Conservation (phyloP, 1,139 yeast species). For the Debaryomycetaceae sp. region DNA sequence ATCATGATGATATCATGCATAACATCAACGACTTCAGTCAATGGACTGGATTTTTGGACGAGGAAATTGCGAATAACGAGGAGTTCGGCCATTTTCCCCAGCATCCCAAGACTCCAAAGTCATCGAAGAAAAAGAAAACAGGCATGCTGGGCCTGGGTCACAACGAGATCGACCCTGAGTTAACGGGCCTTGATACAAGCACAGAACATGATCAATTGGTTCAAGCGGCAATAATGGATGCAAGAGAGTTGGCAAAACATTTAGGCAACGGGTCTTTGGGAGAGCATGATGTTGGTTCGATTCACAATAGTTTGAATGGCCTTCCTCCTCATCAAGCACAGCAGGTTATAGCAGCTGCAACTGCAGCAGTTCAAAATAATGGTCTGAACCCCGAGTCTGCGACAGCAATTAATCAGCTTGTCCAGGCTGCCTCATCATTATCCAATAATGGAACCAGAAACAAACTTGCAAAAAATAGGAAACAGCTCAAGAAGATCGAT, state of each 20-base stretch:
- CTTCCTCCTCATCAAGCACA: constrained; percentile 27
- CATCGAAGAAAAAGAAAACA: constrained; percentile 13
- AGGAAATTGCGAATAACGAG: constrained; percentile 20
- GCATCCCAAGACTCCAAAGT: constrained; percentile 3
- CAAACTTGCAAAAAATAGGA: constrained; percentile 4
- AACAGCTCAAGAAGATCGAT: constrained; percentile 5
- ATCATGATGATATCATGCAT: constrained; percentile 30
- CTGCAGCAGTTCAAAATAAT: constrained; percentile 20
- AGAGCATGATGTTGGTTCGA: constrained; percentile 11
- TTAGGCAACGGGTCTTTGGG: constrained; percentile 21
- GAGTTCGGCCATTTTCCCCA: constrained; percentile 4
- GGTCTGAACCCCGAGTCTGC: constrained; percentile 13
- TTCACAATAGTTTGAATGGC: constrained; percentile 11
- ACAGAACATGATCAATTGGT: constrained; percentile 59
- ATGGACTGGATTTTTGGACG: constrained; percentile 54
- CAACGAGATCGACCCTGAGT: constrained; percentile 59
- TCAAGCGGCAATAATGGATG: constrained; percentile 65
- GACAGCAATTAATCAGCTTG: constrained; percentile 29
- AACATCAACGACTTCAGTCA: constrained; percentile 46
- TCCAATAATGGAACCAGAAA: constrained; percentile 9
- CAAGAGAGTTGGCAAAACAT: constrained; percentile 58
- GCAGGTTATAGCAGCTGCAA: constrained; percentile 24
- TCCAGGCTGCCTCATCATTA: constrained; percentile 28
- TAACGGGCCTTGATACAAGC: constrained; percentile 45
- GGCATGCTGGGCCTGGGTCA: constrained; percentile 7